Conservation (phyloP, 345 rosid species). For the Diplotaxis tenuifolia region DNA sequence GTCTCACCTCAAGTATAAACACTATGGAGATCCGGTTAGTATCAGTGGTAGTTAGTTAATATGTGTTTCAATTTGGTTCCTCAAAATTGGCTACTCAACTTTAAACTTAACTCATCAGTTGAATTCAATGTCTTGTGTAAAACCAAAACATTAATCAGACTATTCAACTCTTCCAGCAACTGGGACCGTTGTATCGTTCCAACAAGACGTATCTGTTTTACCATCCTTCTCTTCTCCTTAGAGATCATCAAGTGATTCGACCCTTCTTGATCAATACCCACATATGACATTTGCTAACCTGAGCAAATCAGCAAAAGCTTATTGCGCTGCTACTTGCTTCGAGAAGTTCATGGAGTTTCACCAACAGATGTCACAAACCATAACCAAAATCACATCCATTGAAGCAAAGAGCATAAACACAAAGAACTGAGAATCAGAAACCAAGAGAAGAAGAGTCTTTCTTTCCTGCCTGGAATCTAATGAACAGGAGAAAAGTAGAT, state of each 20-base stretch:
- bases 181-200: no score
- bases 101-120: no score
- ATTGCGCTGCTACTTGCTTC: conserved; percentile 64
- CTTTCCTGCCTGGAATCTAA: conserved; percentile 53
- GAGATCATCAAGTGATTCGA: no score
- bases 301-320: conserved; percentile 63
- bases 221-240: no score
- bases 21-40: background rate
- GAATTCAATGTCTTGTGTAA: no score
- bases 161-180: no score
- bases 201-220: no score
- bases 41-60: no score
- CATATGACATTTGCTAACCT: conserved; percentile 52
- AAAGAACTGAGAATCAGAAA: background rate
- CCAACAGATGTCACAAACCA: conserved; percentile 55
- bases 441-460: background rate
- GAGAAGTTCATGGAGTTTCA: conserved; percentile 80
- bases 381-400: conserved; percentile 55
- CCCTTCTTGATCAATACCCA: no score
- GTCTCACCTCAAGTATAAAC: background rate
- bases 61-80: background rate
- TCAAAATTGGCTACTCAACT: no score
- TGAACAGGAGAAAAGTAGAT: conserved; percentile 43
- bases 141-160: no score
- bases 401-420: conserved; percentile 47